Conservation (phyloP, 179 eudicot genomes). For the Spergularia azorica region DNA sequence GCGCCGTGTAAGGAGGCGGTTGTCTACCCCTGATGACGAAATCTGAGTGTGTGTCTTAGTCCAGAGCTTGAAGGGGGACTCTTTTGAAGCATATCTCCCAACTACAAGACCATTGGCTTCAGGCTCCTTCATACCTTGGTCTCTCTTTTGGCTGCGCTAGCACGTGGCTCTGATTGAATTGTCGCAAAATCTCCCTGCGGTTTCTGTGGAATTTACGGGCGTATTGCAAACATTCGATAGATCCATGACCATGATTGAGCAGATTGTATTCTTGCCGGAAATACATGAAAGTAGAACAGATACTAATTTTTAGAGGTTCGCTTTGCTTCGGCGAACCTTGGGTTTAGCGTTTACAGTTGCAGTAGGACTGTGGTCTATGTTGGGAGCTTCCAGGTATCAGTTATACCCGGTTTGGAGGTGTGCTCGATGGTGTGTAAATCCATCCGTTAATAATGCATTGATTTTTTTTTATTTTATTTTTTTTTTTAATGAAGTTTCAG, state of each 20-base stretch:
- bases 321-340: background rate
- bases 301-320: background rate
- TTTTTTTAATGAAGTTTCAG: background rate
- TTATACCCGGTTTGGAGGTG: background rate
- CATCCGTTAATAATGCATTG: background rate
- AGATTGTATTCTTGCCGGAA: slow-evolving; percentile 23
- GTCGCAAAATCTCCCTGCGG: too few relatives aligned
- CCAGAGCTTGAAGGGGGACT: background rate
- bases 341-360: background rate
- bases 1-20: slow-evolving; percentile 42
- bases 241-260: background rate
- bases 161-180: background rate
- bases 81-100: background rate
- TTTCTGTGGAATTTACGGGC: background rate
- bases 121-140: background rate
- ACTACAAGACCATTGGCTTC: background rate
- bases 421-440: slow-evolving; percentile 12
- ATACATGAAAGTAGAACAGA: slow-evolving; percentile 11
- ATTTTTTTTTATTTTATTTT: background rate
- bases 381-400: slow-evolving; percentile 1
- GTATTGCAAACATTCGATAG: background rate
- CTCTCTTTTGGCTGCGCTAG: background rate
- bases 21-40: slow-evolving; percentile 46
- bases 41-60: slow-evolving; percentile 12
- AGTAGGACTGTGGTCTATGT: background rate